Base-by-base conservation (phyloP, 352 stramenopile genomes). In the Pythium chondricola region DNA sequence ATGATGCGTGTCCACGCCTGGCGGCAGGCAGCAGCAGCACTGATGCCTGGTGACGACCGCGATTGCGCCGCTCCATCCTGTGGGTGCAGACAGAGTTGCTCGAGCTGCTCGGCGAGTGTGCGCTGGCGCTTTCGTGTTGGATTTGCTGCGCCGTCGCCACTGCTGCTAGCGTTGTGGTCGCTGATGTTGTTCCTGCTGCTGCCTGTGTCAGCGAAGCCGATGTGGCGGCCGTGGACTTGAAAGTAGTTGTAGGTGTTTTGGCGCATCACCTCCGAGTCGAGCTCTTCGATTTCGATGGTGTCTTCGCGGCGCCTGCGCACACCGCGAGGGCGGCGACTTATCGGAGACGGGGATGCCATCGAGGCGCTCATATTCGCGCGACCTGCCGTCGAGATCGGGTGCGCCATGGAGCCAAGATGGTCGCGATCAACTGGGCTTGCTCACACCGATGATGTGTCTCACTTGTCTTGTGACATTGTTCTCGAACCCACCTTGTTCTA, bases 161-260 rank as follows among this genome's bases (percentile, higher is more conserved):
- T 52, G 41, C 16, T 44, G 33, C 48, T 59, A 18, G 53, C 41
- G 0, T 52, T 22, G 33, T 66, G 35, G 41, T 21, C 20, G 47
- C 32, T 32, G 20, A 16, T 41, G 25, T 21, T n/a, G n/a, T n/a
- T n/a, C n/a, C n/a, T n/a, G n/a, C n/a, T n/a, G n/a, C n/a, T n/a
- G n/a, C n/a, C n/a, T n/a, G n/a, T n/a, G n/a, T n/a, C n/a, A n/a
- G n/a, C n/a, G n/a, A n/a, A n/a, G n/a, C n/a, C n/a, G n/a, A n/a
- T n/a, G n/a, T n/a, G n/a, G n/a, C n/a, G n/a, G n/a, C 43, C 29
- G 24, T 75, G 56, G 18, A 54, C 71, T 37, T 85, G 69, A 33
- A 85, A 85, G 62, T 79, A 85, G 48, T 83, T 85, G 61, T 85
- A 84, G 36, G 73, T 68, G 47, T 56, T 80, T 48, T 85, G 76